Base-by-base conservation (phyloP, 257 asterid genomes). In the Schizonepeta tenuifolia region DNA sequence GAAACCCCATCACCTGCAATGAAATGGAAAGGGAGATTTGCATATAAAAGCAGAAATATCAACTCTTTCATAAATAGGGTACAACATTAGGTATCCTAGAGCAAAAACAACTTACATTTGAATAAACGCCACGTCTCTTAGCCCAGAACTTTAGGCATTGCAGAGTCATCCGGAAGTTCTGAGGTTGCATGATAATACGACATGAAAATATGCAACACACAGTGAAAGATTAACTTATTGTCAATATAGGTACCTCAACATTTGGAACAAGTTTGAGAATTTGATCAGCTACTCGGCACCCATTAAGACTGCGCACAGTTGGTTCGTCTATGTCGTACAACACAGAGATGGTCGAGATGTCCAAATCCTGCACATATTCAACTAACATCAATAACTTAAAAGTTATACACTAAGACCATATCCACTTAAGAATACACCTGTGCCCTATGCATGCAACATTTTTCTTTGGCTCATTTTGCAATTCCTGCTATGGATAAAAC, bases 241-340 rank as follows among this genome's bases (percentile, higher is more conserved):
- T 51, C 12, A 70, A 49, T 33, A 76, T 47, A 59, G 43, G 71
- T 73, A 91, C 98, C 96, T 91, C 86, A 74, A 89, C 75, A 61
- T 90, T 82, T 51, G 99, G 99, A 72, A 94, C 96, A 74, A 86
- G 95, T 82, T 90, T 91, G 55, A 94, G 89, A 72, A 91, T 91
- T 83, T 91, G 93, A 88, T 92, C 98, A 9, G 99, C 98, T 7
- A 95, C 98, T 55, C 99, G 86, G 69, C 97, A 92, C 33, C 99
- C 98, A 80, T 92, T 92, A 64, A 95, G 99, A 81, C 98, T 91
- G 75, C 99, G 84, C 5, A 80, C 97, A 31, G 97, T 94, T 65
- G 90, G 89, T 69, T 91, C 99, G 35, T 94, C 99, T 40, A 91
- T 89, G 80, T 94, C 84, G 70, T 84, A 75, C 87, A 94, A 78